Percentiles rank a stretch among this genome's conserved stretches.
phyloP scores from a whole-genome alignment of 2,329 filamentous ascomycete genomes.

The Talaromyces verruculosus region DNA sequence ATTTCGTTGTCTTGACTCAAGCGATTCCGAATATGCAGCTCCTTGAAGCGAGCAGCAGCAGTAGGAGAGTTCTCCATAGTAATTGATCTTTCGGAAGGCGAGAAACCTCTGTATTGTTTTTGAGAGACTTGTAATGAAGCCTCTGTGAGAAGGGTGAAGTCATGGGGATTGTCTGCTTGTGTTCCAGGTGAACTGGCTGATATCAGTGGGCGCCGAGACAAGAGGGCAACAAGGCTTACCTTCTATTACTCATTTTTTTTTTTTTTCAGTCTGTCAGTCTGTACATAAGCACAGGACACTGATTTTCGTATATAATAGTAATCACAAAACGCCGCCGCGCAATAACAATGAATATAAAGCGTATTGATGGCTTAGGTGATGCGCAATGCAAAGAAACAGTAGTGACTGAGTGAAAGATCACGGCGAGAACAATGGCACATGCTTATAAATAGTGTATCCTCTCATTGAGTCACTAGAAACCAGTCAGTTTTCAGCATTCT shows the following conservation, averaged over 20 bases:
- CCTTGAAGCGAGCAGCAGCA: slow-evolving; percentile 1
- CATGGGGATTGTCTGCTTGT: background rate
- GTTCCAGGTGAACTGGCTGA: background rate
- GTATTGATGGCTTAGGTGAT: slow-evolving; percentile 1
- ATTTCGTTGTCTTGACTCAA: slow-evolving; percentile 5
- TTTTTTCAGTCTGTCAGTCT: background rate
- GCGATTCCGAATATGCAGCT: background rate
- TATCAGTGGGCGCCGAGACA: background rate
- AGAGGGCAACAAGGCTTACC: background rate
- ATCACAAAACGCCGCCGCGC: background rate
- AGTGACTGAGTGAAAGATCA: background rate
- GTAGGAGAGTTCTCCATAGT: background rate
- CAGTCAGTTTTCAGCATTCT: background rate
- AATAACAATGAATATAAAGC: background rate
- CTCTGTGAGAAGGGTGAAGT: background rate
- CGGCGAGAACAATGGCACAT: slow-evolving; percentile 4
- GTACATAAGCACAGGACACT: background rate
- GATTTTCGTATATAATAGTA: background rate
- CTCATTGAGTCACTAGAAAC: slow-evolving; percentile 1
- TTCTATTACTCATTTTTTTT: background rate
- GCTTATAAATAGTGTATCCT: background rate
- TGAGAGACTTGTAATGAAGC: background rate
- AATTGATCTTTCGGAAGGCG: background rate
- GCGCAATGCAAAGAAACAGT: slow-evolving; percentile 3
- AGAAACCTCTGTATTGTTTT: background rate